phyloP scores from a whole-genome alignment of 164 flowering plant genomes.

The Magnolia sinica region DNA sequence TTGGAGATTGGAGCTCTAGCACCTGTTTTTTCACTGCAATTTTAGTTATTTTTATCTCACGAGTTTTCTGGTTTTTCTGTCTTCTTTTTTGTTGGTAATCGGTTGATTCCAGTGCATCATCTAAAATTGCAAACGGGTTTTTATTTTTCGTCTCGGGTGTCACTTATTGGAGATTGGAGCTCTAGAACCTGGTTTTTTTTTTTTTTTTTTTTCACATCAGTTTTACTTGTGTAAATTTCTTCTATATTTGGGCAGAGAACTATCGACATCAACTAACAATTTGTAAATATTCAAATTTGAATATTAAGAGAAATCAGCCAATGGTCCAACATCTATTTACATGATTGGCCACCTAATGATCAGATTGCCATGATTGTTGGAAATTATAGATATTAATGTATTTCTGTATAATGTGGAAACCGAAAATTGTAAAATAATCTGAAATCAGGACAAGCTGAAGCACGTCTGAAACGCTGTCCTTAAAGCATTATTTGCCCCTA shows the following conservation, averaged over 20 bases:
- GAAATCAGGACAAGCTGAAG: too few relatives aligned
- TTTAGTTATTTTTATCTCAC: background rate
- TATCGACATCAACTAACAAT: background rate
- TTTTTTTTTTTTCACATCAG: background rate
- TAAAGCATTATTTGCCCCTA: too few relatives aligned
- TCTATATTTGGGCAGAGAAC: background rate
- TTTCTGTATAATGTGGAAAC: too few relatives aligned
- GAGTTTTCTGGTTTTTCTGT: background rate
- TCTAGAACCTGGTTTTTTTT: background rate
- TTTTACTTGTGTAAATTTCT: background rate
- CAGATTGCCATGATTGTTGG: too few relatives aligned
- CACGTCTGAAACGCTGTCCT: too few relatives aligned
- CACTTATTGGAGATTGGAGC: background rate
- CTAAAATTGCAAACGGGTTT: conserved; percentile 6
- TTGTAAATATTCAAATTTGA: background rate
- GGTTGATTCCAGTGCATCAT: background rate
- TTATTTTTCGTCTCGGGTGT: background rate
- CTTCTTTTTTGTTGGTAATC: background rate
- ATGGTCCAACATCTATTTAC: background rate
- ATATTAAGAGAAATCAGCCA: background rate
- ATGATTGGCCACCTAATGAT: too few relatives aligned
- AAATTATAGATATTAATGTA: too few relatives aligned
- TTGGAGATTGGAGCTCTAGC: background rate
- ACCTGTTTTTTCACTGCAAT: background rate
- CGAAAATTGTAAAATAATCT: too few relatives aligned